These are phyloP conservation scores for Gossypium arboreum DNA, from an alignment of 345 rosid genomes.

Conservation along the genomic window DNA sequence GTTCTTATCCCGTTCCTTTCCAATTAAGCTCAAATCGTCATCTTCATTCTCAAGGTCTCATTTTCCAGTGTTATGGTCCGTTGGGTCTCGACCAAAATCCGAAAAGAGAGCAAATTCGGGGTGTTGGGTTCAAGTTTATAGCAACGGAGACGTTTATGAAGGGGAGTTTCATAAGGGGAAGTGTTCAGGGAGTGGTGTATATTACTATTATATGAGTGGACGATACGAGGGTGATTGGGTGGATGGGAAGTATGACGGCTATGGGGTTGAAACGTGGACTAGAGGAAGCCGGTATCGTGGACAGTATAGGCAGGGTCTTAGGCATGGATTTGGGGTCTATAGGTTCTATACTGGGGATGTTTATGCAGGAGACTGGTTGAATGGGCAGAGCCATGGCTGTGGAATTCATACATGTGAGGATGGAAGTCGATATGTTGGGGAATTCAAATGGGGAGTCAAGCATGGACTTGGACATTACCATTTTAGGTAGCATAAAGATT, in stretches of 20 bases:
- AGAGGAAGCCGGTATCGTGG: slow-evolving; percentile 91
- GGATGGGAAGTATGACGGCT: slow-evolving; percentile 87
- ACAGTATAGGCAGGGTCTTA: slow-evolving; percentile 76
- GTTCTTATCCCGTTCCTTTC: slow-evolving; percentile 77
- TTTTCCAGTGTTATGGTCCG: slow-evolving; percentile 88
- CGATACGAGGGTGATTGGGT: slow-evolving; percentile 93
- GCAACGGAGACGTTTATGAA: slow-evolving; percentile 88
- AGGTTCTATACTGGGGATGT: slow-evolving; percentile 92
- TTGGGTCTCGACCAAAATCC: slow-evolving; percentile 63
- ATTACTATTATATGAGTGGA: slow-evolving; percentile 89
- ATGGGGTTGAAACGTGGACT: slow-evolving; percentile 95
- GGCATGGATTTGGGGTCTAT: slow-evolving; percentile 84
- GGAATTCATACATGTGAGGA: slow-evolving; percentile 97
- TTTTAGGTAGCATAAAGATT: slow-evolving; percentile 55
- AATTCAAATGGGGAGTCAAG: slow-evolving; percentile 95
- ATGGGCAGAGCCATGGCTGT: slow-evolving; percentile 94
- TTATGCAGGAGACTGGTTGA: slow-evolving; percentile 95
- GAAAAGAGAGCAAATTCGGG: slow-evolving; percentile 71
- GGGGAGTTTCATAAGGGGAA: slow-evolving; percentile 88
- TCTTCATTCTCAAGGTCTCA: slow-evolving; percentile 35
- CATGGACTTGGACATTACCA: slow-evolving; percentile 95
- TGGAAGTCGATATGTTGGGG: slow-evolving; percentile 89
- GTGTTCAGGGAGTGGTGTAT: slow-evolving; percentile 85
- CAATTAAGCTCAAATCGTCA: slow-evolving; percentile 46
- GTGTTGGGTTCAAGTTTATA: slow-evolving; percentile 79